These are phyloP conservation scores for Dothiorella sarmentorum DNA, from an alignment of 2,329 filamentous ascomycete species.

Conservation along the genomic window DNA sequence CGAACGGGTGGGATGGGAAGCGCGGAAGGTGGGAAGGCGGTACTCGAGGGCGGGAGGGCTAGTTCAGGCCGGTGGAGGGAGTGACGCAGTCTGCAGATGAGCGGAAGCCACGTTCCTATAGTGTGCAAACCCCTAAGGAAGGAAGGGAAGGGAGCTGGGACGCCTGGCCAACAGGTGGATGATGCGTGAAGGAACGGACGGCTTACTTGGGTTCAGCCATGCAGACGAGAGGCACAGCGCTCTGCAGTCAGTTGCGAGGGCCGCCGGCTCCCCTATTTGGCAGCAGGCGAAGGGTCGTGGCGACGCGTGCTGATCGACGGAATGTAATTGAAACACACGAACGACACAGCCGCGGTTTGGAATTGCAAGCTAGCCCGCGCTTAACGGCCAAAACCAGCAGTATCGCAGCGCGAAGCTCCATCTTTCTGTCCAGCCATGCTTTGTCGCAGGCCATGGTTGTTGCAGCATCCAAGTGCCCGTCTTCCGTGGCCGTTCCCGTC, in stretches of 20 bases:
- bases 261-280: conserved; percentile 16
- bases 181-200: conserved; percentile 13
- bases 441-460: neutral
- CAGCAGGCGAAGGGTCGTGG: conserved; percentile 2
- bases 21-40: conserved; percentile 9
- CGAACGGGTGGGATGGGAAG: neutral
- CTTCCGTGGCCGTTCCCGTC: no score
- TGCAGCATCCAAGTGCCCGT: neutral
- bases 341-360: conserved; percentile 17
- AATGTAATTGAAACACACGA: conserved; percentile 16
- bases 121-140: conserved; percentile 9
- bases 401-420: neutral
- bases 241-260: neutral
- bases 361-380: conserved; percentile 2
- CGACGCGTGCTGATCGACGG: conserved; percentile 2
- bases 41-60: neutral
- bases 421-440: no score
- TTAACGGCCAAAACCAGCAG: neutral
- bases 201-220: conserved; percentile 13
- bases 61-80: neutral
- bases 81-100: neutral
- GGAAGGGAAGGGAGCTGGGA: no score
- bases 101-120: conserved; percentile 17
- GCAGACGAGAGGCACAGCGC: conserved; percentile 8
- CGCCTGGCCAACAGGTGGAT: conserved; percentile 8